These are phyloP conservation scores for Peronosclerospora sorghi DNA, from an alignment of 352 stramenopile genomes.

Conservation along the genomic window DNA sequence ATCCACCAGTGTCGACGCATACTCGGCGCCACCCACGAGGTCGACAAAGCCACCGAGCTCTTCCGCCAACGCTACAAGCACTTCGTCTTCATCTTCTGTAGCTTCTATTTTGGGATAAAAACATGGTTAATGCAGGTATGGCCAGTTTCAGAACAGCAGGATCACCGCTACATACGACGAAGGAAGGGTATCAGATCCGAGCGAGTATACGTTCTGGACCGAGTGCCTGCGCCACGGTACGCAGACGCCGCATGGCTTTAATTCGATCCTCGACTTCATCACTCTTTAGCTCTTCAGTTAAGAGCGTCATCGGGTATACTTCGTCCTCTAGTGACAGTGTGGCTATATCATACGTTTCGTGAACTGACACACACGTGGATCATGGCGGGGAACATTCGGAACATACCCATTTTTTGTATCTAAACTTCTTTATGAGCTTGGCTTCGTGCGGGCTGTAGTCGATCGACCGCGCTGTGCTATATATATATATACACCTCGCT, in stretches of 20 bases:
- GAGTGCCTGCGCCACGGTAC: conserved; percentile 86
- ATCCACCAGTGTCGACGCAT: conserved; percentile 66
- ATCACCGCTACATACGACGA: conserved; percentile 40
- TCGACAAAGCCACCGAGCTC: conserved; percentile 87
- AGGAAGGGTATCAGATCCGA: conserved; percentile 86
- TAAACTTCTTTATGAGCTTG: too few relatives aligned
- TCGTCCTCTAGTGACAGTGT: conserved; percentile 67
- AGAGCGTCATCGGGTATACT: conserved; percentile 83
- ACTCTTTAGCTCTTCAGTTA: conserved; percentile 87
- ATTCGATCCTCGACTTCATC: conserved; percentile 89
- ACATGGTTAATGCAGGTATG: too few relatives aligned
- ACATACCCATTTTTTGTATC: conserved; percentile 18
- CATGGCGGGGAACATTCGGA: background rate
- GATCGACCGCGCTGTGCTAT: background rate
- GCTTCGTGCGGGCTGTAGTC: background rate
- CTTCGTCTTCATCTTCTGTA: conserved; percentile 91
- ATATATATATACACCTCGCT: too few relatives aligned
- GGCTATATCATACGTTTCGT: too few relatives aligned
- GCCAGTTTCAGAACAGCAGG: too few relatives aligned
- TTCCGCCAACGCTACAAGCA: conserved; percentile 86
- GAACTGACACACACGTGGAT: too few relatives aligned
- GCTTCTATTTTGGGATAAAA: too few relatives aligned
- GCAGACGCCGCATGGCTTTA: conserved; percentile 89
- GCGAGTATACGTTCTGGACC: conserved; percentile 71
- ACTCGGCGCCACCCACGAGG: conserved; percentile 60